Evolutionary conservation across 352 stramenopile species (phyloP).

Genomic region (Phytophthora agathidicida): DNA sequence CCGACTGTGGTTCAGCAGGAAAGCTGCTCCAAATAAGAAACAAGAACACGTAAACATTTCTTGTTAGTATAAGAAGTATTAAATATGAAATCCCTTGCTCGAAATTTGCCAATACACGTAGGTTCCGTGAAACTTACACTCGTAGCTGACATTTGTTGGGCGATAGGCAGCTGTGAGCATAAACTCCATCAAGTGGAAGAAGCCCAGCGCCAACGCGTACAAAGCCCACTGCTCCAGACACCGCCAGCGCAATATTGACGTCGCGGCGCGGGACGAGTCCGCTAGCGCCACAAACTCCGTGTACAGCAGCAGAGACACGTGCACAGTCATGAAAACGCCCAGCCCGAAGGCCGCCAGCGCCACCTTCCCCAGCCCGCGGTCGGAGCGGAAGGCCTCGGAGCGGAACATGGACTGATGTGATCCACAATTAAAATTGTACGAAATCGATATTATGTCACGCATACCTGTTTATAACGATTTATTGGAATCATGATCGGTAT

Average conservation of each 20-base stretch:
- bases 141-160: conserved; percentile 77
- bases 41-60: conserved; percentile 3
- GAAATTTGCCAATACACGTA: too few relatives aligned
- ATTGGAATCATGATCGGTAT: not conserved
- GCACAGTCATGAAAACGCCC: conserved; percentile 74
- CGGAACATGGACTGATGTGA: conserved; percentile 70
- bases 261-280: conserved; percentile 5
- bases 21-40: conserved; percentile 48
- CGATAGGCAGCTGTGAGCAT: conserved; percentile 83
- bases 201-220: conserved; percentile 77
- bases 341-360: conserved; percentile 79
- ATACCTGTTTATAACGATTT: not conserved
- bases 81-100: too few relatives aligned
- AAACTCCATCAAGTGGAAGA: conserved; percentile 90
- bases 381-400: conserved; percentile 79
- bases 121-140: conserved; percentile 82
- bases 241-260: conserved; percentile 39
- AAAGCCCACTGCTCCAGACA: conserved; percentile 74
- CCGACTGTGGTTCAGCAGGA: conserved; percentile 91
- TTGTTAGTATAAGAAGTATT: too few relatives aligned
- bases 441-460: not conserved
- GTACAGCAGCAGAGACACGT: conserved; percentile 59
- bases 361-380: conserved; percentile 76
- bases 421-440: too few relatives aligned
- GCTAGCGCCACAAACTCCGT: conserved; percentile 28